These are phyloP conservation scores for Botryotinia narcissicola DNA, from an alignment of 2,329 filamentous ascomycete genomes.

Conservation along the genomic window DNA sequence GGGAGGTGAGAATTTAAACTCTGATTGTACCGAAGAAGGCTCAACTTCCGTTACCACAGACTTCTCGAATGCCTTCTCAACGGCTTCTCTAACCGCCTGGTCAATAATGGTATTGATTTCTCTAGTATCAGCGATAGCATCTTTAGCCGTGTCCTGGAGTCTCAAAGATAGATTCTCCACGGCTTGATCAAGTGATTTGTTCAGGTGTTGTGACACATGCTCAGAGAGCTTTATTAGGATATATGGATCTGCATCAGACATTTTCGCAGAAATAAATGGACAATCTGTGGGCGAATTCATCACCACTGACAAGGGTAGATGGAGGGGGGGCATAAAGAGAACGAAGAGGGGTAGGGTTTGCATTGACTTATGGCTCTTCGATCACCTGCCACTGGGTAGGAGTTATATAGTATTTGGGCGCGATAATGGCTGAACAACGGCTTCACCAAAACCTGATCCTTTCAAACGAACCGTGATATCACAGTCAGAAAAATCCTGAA, in stretches of 20 bases:
- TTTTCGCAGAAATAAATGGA: slow-evolving; percentile 17
- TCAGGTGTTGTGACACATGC: slow-evolving; percentile 16
- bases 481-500: slow-evolving; percentile 7
- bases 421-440: not conserved
- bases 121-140: slow-evolving; percentile 15
- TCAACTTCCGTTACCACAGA: slow-evolving; percentile 13
- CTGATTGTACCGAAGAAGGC: not conserved
- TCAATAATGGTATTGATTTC: slow-evolving; percentile 18
- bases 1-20: slow-evolving; percentile 27
- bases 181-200: slow-evolving; percentile 16
- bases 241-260: slow-evolving; percentile 19
- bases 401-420: slow-evolving; percentile 9
- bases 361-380: slow-evolving; percentile 11
- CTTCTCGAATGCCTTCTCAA: slow-evolving; percentile 17
- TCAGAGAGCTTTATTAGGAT: slow-evolving; percentile 19
- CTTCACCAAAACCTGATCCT: slow-evolving; percentile 2
- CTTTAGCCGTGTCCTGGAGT: slow-evolving; percentile 18
- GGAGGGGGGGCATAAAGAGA: not conserved
- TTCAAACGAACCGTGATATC: not conserved
- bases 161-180: slow-evolving; percentile 16
- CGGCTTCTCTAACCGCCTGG: slow-evolving; percentile 14
- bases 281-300: slow-evolving; percentile 10
- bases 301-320: not conserved
- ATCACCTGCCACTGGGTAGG: slow-evolving; percentile 15
- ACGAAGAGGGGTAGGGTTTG: not conserved